phyloP scores from a whole-genome alignment of 164 flowering plant genomes.

The Malania oleifera region DNA sequence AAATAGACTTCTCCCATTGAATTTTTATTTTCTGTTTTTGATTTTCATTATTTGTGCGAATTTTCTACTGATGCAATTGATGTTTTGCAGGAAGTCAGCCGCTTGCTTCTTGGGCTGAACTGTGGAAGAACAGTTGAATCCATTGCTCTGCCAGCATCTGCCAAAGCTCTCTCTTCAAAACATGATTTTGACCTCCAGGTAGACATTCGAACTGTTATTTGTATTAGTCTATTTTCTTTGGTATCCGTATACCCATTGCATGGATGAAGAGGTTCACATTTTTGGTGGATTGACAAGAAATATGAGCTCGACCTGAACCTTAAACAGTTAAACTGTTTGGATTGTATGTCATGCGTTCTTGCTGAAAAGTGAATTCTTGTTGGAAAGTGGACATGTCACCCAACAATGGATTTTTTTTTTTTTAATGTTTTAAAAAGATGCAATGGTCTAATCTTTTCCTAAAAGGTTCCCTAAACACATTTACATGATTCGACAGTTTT shows the following conservation, averaged over 20 bases:
- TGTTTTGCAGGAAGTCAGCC: conserved; percentile 72
- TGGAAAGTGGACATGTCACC: neutral
- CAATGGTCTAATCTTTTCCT: too few relatives aligned
- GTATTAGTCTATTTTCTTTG: neutral
- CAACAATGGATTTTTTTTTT: too few relatives aligned
- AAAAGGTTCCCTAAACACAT: too few relatives aligned
- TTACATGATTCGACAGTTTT: too few relatives aligned
- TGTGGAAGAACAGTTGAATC: conserved; percentile 63
- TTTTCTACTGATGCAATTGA: neutral
- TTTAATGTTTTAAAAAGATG: too few relatives aligned
- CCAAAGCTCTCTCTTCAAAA: conserved; percentile 38
- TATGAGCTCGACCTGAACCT: too few relatives aligned
- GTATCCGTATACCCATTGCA: too few relatives aligned
- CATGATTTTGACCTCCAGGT: conserved; percentile 89
- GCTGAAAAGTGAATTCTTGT: neutral
- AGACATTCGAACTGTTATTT: neutral
- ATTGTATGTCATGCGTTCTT: neutral
- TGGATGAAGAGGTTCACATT: too few relatives aligned
- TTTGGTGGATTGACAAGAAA: too few relatives aligned
- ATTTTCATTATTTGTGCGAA: neutral
- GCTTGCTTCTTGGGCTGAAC: conserved; percentile 73
- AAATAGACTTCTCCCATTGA: too few relatives aligned
- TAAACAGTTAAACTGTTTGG: neutral
- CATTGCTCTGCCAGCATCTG: conserved; percentile 44
- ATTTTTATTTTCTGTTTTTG: too few relatives aligned